Evolutionary conservation across 2,329 filamentous ascomycete genomes (phyloP), one percentile per base, ranked within the genome.

Genomic region (Colletotrichum lini): DNA sequence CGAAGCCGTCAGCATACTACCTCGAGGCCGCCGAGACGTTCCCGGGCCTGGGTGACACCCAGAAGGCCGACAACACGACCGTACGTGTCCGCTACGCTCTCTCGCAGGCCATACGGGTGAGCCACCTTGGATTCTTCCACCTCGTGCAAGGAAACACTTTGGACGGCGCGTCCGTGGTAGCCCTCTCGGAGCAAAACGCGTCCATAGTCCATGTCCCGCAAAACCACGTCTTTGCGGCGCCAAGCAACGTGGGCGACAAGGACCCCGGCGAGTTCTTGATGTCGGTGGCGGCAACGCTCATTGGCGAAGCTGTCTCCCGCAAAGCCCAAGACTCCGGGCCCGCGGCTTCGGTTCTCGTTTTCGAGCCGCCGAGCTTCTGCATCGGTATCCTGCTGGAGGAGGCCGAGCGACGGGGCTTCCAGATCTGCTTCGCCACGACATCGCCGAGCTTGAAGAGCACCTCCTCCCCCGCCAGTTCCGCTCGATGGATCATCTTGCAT

Each of bases 121-220:
- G 21, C 4, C 8, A 57, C 10, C n/a, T 67, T 3, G 65, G 65
- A n/a, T 62, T 42, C 16, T 62, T 61, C 56, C 15, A 67, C 4
- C 23, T 67, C 2, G 21, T 59, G 16, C n/a, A 67, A 26, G 65
- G 65, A 26, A 26, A 4, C 4, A 45, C 38, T 10, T 30, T 38
- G 2, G 23, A 13, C 3, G 57, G 49, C 23, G 16, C 47, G 5
- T 18, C 47, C 1, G 65, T 56, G 15, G 38, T 67, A 26, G 65
- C 54, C 3, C 26, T 67, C 38, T 59, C 56, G 21, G 65, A 67
- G 26, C 49, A 23, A 18, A 67, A 67, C 57, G 26, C 56, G 18
- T 67, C 65, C 13, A 9, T 62, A 18, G 40, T 62, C 65, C 18
- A 58, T 54, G 15, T 54, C 50, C 47, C 40, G 3, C 40, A 16